Conservation (phyloP, 345 rosid species). For the Combretum micranthum region DNA sequence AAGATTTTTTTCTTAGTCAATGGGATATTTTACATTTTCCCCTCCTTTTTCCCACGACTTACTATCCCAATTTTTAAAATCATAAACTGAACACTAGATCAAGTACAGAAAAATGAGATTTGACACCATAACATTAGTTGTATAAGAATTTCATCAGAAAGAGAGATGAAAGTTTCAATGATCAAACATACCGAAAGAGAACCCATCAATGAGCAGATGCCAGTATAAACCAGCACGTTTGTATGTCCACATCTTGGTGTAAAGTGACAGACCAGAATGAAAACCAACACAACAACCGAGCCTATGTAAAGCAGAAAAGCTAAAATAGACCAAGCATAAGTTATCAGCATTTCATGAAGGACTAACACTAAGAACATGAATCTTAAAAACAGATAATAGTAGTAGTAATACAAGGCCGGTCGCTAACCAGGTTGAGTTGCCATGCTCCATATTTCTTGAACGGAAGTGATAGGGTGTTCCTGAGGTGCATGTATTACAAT, state of each 20-base stretch:
- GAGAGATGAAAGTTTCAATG: not conserved
- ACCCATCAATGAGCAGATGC: slow-evolving; percentile 92
- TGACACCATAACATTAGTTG: too few relatives aligned
- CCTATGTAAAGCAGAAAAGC: slow-evolving; percentile 74
- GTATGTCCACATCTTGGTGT: slow-evolving; percentile 71
- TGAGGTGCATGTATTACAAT: slow-evolving; percentile 91
- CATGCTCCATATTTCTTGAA: slow-evolving; percentile 70
- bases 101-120: too few relatives aligned
- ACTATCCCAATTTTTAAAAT: too few relatives aligned
- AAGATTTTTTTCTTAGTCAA: too few relatives aligned
- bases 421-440: slow-evolving; percentile 71
- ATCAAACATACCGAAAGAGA: slow-evolving; percentile 70
- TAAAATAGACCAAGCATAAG: slow-evolving; percentile 24
- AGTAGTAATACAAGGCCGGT: not conserved
- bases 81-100: too few relatives aligned
- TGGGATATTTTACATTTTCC: too few relatives aligned
- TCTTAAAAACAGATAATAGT: too few relatives aligned
- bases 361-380: not conserved
- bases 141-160: too few relatives aligned
- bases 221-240: slow-evolving; percentile 75
- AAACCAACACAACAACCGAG: slow-evolving; percentile 63
- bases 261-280: slow-evolving; percentile 68
- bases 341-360: not conserved
- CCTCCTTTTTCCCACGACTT: too few relatives aligned
- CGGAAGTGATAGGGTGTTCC: slow-evolving; percentile 70